Evolutionary conservation across 768 basidiomycete genomes (phyloP).

Genomic region (Kwoniella sp.): DNA sequence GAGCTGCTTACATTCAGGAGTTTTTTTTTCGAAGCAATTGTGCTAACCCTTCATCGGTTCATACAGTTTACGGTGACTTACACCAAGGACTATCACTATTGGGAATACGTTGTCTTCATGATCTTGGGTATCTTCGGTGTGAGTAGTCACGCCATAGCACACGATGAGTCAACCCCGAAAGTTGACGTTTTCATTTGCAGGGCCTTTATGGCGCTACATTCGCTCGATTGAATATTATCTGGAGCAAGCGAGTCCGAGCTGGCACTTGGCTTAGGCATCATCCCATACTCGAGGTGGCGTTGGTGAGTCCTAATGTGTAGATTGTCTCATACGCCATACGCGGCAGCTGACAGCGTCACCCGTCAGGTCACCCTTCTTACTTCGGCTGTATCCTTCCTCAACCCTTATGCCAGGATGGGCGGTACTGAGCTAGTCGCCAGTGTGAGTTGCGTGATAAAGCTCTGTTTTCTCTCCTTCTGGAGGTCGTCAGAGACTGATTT

Average conservation of each 20-base stretch:
- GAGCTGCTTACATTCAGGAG: conserved; percentile 59
- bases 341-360: conserved; percentile 15
- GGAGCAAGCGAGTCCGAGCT: conserved; percentile 79
- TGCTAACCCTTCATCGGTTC: not conserved
- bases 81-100: conserved; percentile 84
- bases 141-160: conserved; percentile 53
- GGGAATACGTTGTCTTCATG: conserved; percentile 81
- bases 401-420: conserved; percentile 88
- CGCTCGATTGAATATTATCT: conserved; percentile 84
- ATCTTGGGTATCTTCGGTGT: conserved; percentile 88
- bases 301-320: conserved; percentile 61
- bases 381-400: conserved; percentile 75
- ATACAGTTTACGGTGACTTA: conserved; percentile 49
- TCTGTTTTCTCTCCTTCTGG: too few species aligned
- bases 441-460: conserved; percentile 60
- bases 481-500: too few species aligned
- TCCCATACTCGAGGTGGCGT: conserved; percentile 77
- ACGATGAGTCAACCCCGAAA: too few species aligned
- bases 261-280: conserved; percentile 77
- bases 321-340: not conserved
- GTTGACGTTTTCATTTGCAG: conserved; percentile 61
- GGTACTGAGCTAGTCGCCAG: conserved; percentile 93
- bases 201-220: conserved; percentile 81
- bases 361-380: conserved; percentile 82
- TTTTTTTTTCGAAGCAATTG: too few species aligned